Percentiles rank a stretch among this genome's conserved stretches.
Evolutionary conservation across 148 eudicot genomes (phyloP).

Genomic region (Arbutus unedo): DNA sequence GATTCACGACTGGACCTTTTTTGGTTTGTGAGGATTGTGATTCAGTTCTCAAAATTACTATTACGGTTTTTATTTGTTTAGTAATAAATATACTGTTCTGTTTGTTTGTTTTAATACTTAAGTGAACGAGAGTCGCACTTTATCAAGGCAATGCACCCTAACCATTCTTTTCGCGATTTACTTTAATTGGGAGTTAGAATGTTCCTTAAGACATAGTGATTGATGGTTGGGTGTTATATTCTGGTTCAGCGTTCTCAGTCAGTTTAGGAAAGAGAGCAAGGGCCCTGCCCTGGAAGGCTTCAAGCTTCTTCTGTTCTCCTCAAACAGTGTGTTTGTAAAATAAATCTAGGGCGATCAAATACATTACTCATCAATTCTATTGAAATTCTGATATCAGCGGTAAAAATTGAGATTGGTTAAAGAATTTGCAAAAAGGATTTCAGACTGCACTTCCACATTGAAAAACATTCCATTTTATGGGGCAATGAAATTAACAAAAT

Average conservation of each 20-base stretch:
- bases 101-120: neutral
- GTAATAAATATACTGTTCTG: neutral
- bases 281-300: no score
- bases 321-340: neutral
- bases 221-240: neutral
- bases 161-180: neutral
- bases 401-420: neutral
- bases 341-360: neutral
- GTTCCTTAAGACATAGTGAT: neutral
- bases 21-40: neutral
- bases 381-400: neutral
- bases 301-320: no score
- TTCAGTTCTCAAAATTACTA: neutral
- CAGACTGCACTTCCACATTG: neutral
- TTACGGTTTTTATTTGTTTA: neutral
- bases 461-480: neutral
- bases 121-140: neutral
- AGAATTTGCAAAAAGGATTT: neutral
- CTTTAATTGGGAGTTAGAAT: neutral
- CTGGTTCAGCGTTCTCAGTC: neutral
- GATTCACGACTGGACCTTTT: neutral
- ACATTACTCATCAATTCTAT: neutral
- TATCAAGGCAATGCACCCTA: neutral
- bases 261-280: neutral
- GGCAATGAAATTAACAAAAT: neutral